phyloP scores from a whole-genome alignment of 2,329 filamentous ascomycete genomes.

The Moelleriella libera region DNA sequence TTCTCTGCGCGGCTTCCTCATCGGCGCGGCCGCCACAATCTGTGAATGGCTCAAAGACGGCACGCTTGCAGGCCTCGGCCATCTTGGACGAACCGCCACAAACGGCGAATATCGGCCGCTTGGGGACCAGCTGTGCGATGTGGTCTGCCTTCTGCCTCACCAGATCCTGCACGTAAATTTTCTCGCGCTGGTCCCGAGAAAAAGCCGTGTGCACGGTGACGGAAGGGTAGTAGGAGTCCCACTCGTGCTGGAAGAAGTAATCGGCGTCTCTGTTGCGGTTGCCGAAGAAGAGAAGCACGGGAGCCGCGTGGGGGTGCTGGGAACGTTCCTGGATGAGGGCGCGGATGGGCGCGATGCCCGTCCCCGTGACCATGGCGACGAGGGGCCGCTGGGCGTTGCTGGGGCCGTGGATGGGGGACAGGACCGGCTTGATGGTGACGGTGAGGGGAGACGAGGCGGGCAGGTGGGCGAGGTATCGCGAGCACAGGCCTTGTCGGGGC shows the following conservation, averaged over 20 bases:
- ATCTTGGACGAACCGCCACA: constrained; percentile 45
- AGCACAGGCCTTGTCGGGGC: constrained; percentile 77
- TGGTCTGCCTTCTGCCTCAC: constrained; percentile 26
- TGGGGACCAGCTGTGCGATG: constrained; percentile 18
- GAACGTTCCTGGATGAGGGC: constrained; percentile 65
- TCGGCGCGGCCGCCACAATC: constrained; percentile 11
- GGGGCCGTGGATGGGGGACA: constrained; percentile 24
- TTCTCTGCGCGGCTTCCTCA: constrained; percentile 24
- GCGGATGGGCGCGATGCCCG: constrained; percentile 74
- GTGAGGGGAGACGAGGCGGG: constrained; percentile 40
- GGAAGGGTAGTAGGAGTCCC: constrained; percentile 26
- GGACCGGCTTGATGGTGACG: constrained; percentile 41
- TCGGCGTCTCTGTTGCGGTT: constrained; percentile 63
- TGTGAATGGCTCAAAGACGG: constrained; percentile 34
- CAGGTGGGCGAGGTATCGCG: constrained; percentile 65
- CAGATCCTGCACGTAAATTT: constrained; percentile 42
- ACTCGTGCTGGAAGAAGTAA: constrained; percentile 72
- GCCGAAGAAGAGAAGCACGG: constrained; percentile 64
- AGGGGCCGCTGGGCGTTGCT: constrained; percentile 36
- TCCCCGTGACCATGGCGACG: constrained; percentile 71
- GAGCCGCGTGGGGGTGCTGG: constrained; percentile 11
- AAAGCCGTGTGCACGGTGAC: constrained; percentile 28
- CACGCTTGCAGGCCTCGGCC: constrained; percentile 38
- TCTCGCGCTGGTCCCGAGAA: constrained; percentile 30
- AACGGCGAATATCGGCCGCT: constrained; percentile 32